Base-by-base conservation (phyloP, 768 basidiomycete species). In the Leccinum sublutescens region DNA sequence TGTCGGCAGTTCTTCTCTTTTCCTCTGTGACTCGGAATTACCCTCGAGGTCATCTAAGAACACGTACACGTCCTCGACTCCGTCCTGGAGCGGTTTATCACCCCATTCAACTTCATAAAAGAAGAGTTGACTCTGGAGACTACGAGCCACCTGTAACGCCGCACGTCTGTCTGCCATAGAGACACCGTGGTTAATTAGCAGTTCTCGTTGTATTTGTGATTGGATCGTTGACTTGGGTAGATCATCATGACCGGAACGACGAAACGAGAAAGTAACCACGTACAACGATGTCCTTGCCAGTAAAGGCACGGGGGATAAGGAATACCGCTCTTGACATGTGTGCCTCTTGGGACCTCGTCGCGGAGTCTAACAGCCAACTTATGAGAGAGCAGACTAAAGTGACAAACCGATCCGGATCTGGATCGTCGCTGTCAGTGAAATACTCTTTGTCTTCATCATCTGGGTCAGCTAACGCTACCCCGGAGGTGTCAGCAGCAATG, bases 71-170 rank as follows among this genome's bases (percentile, higher is more conserved):
- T 95, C 93, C 67, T 95, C 94, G 4, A 95, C 90, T 3, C 90
- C 87, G 68, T 95, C 94, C 57, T 89, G 85, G 56, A 97, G 75
- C 1, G 87, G 79, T 19, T 87, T 85, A 53, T 87, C 86, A 31
- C 90, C 93, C 92, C 95, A 96, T 69, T 98, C 95, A 6, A 98
- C 95, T 71, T 98, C 96, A 69, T 93, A 92, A 74, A 97, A 95
- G 79, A 94, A 98, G 5, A 98, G 81, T 70, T 96, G 93, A 59
- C 84, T 88, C 69, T 98, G 95, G 38, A 98, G 79, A 58, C 91
- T 92, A 40, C 93, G 86, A 4, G 94, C 97, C 38, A 96, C 88
- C 69, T 90, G 87, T 29, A 97, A 77, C 4, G 95, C 93, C 15
- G 88, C 87, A 6, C 91, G 83, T 8, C 95, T 81, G 65, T 95